phyloP scores from a whole-genome alignment of 2,329 filamentous ascomycete species.

The Cadophora gregata region DNA sequence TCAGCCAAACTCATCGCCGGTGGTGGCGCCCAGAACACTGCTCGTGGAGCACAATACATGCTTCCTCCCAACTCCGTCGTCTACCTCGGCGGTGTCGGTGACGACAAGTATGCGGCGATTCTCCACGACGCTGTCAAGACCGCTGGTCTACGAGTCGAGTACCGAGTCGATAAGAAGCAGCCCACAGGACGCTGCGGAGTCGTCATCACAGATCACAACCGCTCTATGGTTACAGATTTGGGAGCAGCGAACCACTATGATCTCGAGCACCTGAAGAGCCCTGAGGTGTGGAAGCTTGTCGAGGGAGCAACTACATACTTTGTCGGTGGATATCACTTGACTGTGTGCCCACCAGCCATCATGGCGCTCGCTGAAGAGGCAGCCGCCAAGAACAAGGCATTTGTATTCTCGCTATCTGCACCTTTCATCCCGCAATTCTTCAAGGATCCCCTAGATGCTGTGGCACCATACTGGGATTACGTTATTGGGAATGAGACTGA shows the following conservation, averaged over 20 bases:
- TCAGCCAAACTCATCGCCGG: conserved; percentile 94
- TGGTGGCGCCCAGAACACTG: conserved; percentile 96
- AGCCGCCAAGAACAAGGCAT: conserved; percentile 85
- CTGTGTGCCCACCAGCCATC: conserved; percentile 90
- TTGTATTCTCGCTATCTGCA: conserved; percentile 89
- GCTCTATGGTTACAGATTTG: conserved; percentile 92
- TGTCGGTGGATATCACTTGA: conserved; percentile 96
- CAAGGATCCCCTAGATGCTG: conserved; percentile 90
- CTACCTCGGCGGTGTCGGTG: conserved; percentile 91
- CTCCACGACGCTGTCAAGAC: conserved; percentile 85
- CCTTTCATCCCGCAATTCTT: conserved; percentile 98
- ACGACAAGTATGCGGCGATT: conserved; percentile 93
- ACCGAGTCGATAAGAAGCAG: conserved; percentile 83
- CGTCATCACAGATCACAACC: conserved; percentile 95
- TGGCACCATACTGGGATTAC: conserved; percentile 92
- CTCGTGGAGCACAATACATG: conserved; percentile 95
- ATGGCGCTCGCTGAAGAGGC: conserved; percentile 91
- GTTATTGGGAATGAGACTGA: conserved; percentile 97
- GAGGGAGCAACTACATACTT: conserved; percentile 90
- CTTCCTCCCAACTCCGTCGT: conserved; percentile 88
- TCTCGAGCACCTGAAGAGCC: conserved; percentile 88
- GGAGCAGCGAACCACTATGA: conserved; percentile 98
- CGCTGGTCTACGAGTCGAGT: conserved; percentile 91
- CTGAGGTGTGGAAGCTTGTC: conserved; percentile 89
- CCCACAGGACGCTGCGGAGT: conserved; percentile 95